Percentiles rank a stretch among this genome's conserved stretches.
Conservation (phyloP, 257 asterid genomes). For the Petunia secreta region DNA sequence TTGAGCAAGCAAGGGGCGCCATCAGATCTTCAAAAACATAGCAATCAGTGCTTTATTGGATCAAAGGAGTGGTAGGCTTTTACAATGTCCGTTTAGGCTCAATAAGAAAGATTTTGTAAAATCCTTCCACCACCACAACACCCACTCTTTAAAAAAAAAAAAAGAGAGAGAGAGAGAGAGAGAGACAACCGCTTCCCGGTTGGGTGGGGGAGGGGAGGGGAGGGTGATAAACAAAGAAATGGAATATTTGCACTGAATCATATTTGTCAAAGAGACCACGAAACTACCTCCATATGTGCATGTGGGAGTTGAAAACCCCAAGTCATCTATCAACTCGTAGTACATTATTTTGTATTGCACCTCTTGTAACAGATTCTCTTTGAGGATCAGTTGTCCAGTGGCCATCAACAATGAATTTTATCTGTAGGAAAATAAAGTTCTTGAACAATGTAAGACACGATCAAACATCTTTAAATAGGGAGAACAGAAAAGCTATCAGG, state of each 20-base stretch:
- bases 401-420: conserved; percentile 80
- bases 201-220: neutral
- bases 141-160: neutral
- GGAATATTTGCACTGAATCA: neutral
- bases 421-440: conserved; percentile 46
- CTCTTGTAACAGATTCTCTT: conserved; percentile 56
- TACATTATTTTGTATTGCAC: conserved; percentile 69
- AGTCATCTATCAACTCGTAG: conserved; percentile 73
- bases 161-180: neutral
- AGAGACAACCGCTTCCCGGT: neutral
- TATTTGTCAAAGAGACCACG: neutral
- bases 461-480: neutral
- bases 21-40: neutral
- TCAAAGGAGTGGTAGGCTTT: neutral
- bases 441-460: conserved; percentile 15
- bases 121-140: neutral
- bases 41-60: neutral
- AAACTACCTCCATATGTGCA: conserved; percentile 12
- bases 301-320: neutral
- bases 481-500: conserved; percentile 1
- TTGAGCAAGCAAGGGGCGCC: neutral
- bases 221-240: neutral
- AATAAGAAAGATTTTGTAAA: neutral
- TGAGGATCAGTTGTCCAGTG: conserved; percentile 75
- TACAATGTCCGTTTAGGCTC: neutral